Evolutionary conservation across 2,329 filamentous ascomycete species (phyloP).

Genomic region (Botryotinia globosa): DNA sequence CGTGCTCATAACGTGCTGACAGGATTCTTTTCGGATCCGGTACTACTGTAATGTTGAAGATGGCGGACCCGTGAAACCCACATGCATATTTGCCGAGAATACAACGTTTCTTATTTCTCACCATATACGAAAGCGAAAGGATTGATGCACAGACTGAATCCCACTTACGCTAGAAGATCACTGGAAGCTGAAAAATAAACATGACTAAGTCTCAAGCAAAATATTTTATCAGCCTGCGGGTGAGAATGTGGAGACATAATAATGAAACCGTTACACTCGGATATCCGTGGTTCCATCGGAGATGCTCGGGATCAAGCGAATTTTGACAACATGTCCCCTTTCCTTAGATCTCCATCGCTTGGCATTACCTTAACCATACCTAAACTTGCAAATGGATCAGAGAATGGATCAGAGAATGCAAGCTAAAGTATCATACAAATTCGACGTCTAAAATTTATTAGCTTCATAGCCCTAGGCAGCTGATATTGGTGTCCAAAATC

Average conservation of each 20-base stretch:
- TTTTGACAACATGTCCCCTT: neutral
- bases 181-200: neutral
- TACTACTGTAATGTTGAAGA: neutral
- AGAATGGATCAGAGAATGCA: neutral
- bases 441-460: too few relatives aligned
- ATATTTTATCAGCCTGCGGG: neutral
- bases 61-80: neutral
- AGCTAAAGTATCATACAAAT: neutral
- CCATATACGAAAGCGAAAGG: too few relatives aligned
- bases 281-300: neutral
- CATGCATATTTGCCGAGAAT: neutral
- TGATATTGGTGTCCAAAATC: neutral
- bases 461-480: too few relatives aligned
- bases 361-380: neutral
- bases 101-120: neutral
- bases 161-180: neutral
- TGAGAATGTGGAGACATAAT: neutral
- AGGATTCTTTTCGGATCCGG: constrained; percentile 11
- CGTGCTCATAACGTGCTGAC: constrained; percentile 12
- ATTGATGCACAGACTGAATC: neutral
- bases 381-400: neutral
- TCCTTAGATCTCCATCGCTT: neutral
- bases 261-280: neutral
- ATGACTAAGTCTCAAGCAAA: neutral
- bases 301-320: neutral